Conservation (phyloP, 2,329 filamentous ascomycete genomes). For the Verticillium isaacii region DNA sequence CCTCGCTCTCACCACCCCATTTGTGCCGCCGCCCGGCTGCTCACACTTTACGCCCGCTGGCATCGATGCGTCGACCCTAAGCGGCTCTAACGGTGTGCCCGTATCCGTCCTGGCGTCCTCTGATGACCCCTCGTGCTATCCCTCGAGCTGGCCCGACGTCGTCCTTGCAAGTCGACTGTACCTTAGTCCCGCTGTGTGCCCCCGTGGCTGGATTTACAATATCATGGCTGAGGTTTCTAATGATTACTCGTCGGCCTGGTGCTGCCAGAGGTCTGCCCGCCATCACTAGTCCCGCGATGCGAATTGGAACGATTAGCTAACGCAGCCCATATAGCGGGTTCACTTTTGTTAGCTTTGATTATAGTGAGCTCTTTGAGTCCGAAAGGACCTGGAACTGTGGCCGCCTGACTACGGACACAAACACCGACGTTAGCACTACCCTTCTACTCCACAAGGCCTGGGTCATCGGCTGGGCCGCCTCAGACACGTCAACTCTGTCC, state of each 20-base stretch:
- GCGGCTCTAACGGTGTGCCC: neutral
- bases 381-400: neutral
- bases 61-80: neutral
- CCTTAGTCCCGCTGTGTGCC: conserved; percentile 7
- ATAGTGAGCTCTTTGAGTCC: neutral
- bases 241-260: conserved; percentile 4
- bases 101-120: neutral
- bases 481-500: conserved; percentile 2
- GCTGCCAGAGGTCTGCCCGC: conserved; percentile 3
- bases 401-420: neutral
- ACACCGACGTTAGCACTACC: neutral
- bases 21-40: conserved; percentile 4
- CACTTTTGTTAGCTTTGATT: neutral
- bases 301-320: neutral
- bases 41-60: neutral
- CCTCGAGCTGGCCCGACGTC: neutral
- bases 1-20: conserved; percentile 7
- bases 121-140: conserved; percentile 4
- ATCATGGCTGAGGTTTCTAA: neutral
- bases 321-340: neutral
- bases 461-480: neutral
- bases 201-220: conserved; percentile 5
- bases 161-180: neutral
- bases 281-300: neutral
- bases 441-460: neutral